Percentiles rank a stretch among this genome's conserved stretches.
Evolutionary conservation across 257 asterid species (phyloP).

Genomic region (Lithospermum erythrorhizon): DNA sequence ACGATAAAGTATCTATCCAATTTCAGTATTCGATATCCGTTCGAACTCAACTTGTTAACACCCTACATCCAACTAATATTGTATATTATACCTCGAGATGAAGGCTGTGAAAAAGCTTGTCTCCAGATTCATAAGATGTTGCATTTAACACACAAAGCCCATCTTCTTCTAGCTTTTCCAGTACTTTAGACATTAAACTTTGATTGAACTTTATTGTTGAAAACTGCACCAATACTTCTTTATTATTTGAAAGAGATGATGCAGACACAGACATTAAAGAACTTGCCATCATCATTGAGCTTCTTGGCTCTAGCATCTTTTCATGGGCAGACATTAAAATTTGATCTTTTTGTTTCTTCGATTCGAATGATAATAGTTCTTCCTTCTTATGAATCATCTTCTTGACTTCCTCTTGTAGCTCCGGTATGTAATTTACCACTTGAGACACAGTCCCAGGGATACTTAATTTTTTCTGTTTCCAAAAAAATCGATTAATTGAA

Average conservation of each 20-base stretch:
- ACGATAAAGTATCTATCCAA: too few relatives aligned
- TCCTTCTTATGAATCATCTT: constrained; percentile 33
- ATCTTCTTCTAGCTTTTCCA: constrained; percentile 36
- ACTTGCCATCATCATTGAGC: background rate
- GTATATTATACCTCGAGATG: constrained; percentile 42
- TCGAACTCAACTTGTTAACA: too few relatives aligned
- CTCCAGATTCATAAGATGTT: constrained; percentile 39
- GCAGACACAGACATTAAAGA: constrained; percentile 25
- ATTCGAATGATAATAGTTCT: background rate
- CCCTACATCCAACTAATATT: too few relatives aligned
- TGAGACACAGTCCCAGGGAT: constrained; percentile 51
- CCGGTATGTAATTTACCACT: constrained; percentile 64
- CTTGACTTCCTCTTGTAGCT: constrained; percentile 50
- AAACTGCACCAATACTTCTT: constrained; percentile 37
- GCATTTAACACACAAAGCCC: constrained; percentile 37
- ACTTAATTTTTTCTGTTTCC: constrained; percentile 47
- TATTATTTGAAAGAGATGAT: constrained; percentile 18
- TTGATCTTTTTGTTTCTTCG: too few relatives aligned
- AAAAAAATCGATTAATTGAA: background rate
- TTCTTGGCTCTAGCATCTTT: background rate
- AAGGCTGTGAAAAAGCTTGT: constrained; percentile 40
- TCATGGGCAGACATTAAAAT: constrained; percentile 14
- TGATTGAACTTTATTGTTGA: constrained; percentile 22
- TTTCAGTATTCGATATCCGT: too few relatives aligned
- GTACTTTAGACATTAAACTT: constrained; percentile 19